Conservation (phyloP, 371 early-diverging fungal genomes). For the Mucor velutinosus region DNA sequence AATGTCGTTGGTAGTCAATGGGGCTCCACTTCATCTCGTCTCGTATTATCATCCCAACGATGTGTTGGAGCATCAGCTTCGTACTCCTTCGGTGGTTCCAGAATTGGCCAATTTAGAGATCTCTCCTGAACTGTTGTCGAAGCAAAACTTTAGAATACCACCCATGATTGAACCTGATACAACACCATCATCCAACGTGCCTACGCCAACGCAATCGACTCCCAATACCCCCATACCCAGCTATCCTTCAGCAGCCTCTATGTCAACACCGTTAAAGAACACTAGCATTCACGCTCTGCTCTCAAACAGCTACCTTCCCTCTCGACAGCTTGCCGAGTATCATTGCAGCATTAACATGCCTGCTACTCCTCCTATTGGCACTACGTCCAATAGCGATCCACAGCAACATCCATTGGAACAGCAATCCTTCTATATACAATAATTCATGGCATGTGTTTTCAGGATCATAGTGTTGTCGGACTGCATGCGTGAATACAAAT, state of each 20-base stretch:
- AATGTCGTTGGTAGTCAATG: conserved; percentile 75
- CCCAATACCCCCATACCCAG: neutral
- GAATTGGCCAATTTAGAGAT: conserved; percentile 51
- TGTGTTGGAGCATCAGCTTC: conserved; percentile 52
- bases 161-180: conserved; percentile 19
- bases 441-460: neutral
- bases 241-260: neutral
- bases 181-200: neutral
- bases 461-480: neutral
- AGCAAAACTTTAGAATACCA: conserved; percentile 61
- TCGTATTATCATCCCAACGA: conserved; percentile 84
- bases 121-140: conserved; percentile 54
- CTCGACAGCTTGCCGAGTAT: neutral
- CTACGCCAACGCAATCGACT: neutral
- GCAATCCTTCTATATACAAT: neutral
- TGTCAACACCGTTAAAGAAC: neutral
- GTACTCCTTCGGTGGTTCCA: conserved; percentile 54
- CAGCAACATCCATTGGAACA: neutral
- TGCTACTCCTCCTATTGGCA: neutral
- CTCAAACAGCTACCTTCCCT: neutral
- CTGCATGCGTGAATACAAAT: neutral
- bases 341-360: neutral
- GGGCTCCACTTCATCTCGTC: conserved; percentile 77
- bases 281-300: neutral
- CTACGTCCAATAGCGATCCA: neutral